Evolutionary conservation across 352 stramenopile species (phyloP).

Genomic region (Chrysophaeum taylorii): DNA sequence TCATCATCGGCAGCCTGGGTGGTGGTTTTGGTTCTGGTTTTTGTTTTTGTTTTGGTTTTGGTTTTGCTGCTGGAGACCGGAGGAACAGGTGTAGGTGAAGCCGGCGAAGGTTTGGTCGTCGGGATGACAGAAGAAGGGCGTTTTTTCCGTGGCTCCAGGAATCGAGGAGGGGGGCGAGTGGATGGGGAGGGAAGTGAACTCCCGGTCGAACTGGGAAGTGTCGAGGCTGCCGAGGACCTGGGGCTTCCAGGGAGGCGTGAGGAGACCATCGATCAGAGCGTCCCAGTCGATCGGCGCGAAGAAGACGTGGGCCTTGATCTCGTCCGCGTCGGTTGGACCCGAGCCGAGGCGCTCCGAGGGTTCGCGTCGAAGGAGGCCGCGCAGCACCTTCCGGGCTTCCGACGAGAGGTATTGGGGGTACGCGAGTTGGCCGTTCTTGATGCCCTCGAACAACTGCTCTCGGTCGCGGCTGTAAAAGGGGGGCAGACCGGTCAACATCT

Average conservation of each 20-base stretch:
- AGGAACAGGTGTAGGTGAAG: constrained; percentile 32
- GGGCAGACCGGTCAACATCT: constrained; percentile 60
- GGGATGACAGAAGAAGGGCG: not conserved
- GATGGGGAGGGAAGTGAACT: constrained; percentile 92
- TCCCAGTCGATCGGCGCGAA: constrained; percentile 63
- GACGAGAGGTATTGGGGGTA: constrained; percentile 85
- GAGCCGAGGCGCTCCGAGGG: constrained; percentile 79
- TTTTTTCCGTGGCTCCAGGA: not conserved
- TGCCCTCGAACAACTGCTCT: constrained; percentile 94
- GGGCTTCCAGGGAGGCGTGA: constrained; percentile 77
- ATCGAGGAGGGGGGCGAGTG: constrained; percentile 53
- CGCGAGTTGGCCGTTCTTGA: constrained; percentile 78
- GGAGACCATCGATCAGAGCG: constrained; percentile 44
- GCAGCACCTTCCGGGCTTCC: constrained; percentile 67
- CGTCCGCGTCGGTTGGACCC: constrained; percentile 58
- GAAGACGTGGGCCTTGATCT: constrained; percentile 64
- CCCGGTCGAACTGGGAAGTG: constrained; percentile 91
- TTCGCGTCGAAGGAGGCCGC: constrained; percentile 82
- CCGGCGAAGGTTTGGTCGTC: constrained; percentile 30
- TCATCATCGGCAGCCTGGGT: no score
- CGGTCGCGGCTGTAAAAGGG: constrained; percentile 89
- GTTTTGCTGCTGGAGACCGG: no score
- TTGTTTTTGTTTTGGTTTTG: no score
- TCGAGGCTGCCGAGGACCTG: constrained; percentile 80
- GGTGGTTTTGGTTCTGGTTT: no score